These are phyloP conservation scores for Blepharisma japonicum DNA, from an alignment of 73 alveolate species.

Conservation along the genomic window DNA sequence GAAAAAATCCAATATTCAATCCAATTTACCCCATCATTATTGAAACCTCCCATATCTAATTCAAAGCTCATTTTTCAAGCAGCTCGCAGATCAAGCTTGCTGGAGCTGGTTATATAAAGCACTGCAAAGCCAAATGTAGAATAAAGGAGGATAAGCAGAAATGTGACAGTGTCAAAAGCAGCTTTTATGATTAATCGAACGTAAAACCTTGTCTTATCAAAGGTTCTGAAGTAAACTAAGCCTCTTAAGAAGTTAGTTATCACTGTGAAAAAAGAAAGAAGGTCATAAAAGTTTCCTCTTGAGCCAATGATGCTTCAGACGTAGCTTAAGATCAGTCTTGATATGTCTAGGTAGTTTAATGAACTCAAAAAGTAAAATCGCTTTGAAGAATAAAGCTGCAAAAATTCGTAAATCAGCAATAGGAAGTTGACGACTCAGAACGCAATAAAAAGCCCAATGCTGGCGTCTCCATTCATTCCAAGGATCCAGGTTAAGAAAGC, in stretches of 20 bases:
- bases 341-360: too few species aligned
- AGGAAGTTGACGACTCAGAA: not conserved
- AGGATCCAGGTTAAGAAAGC: not conserved
- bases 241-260: not conserved
- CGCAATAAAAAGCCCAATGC: not conserved
- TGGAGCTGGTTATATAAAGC: not conserved
- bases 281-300: too few species aligned
- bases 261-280: too few species aligned
- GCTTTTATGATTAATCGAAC: not conserved
- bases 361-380: too few species aligned
- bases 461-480: not conserved
- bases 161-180: not conserved
- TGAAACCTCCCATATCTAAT: too few species aligned
- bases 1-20: not conserved
- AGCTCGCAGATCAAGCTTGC: not conserved
- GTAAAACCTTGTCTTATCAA: conserved; percentile 16
- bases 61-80: too few species aligned
- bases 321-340: too few species aligned
- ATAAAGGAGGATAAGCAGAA: not conserved
- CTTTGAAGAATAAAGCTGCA: not conserved
- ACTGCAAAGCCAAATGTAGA: not conserved
- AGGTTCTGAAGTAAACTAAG: not conserved
- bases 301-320: too few species aligned
- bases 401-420: not conserved
- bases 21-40: too few species aligned